phyloP scores from a whole-genome alignment of 2,329 filamentous ascomycete genomes.

The Fusarium sp. region DNA sequence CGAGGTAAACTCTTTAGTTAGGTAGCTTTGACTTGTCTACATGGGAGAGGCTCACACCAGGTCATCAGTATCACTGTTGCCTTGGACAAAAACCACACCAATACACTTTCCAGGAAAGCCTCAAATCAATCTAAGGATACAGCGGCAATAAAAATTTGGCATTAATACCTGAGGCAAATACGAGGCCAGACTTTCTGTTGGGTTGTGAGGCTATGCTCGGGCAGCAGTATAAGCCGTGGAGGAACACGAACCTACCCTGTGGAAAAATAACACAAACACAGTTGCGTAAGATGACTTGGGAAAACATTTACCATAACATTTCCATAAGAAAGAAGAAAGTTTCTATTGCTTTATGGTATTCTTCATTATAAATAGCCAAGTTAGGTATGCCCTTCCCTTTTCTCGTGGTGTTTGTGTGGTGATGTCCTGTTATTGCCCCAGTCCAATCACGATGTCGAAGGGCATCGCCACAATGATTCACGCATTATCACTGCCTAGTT shows the following conservation, averaged over 20 bases:
- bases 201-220: constrained; percentile 1
- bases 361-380: background rate
- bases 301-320: background rate
- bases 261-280: background rate
- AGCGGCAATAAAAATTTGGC: too few relatives aligned
- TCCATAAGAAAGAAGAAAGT: background rate
- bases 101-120: background rate
- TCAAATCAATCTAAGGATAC: background rate
- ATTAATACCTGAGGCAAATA: background rate
- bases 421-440: background rate
- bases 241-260: constrained; percentile 11
- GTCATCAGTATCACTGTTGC: background rate
- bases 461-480: constrained; percentile 21
- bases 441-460: constrained; percentile 5
- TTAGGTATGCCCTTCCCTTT: background rate
- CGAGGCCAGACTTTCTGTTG: background rate
- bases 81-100: background rate
- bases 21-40: too few relatives aligned
- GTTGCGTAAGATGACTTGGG: background rate
- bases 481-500: constrained; percentile 11
- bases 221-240: constrained; percentile 1
- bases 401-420: background rate
- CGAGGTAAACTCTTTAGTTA: too few relatives aligned
- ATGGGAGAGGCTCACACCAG: too few relatives aligned
- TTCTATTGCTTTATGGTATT: background rate